Percentiles rank a stretch among this genome's conserved stretches.
These are phyloP conservation scores for Colletotrichum sp. DNA, from an alignment of 2,329 filamentous ascomycete genomes.

Conservation along the genomic window DNA sequence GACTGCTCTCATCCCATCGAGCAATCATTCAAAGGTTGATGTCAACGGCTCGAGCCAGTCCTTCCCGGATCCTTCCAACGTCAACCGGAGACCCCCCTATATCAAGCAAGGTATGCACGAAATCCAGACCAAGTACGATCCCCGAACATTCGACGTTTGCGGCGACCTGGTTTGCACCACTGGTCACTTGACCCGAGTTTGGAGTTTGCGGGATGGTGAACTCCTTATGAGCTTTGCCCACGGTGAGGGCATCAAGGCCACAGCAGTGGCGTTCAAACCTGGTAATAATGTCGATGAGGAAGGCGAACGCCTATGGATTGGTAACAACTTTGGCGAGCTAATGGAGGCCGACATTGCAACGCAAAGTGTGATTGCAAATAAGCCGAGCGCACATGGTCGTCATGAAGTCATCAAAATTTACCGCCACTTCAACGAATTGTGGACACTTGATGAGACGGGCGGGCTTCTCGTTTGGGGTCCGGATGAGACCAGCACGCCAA, in stretches of 20 bases:
- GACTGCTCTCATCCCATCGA: constrained; percentile 25
- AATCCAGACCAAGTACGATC: constrained; percentile 86
- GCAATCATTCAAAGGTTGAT: constrained; percentile 54
- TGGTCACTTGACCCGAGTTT: constrained; percentile 85
- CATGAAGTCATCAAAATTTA: constrained; percentile 85
- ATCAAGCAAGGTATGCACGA: constrained; percentile 76
- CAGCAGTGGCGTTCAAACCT: constrained; percentile 86
- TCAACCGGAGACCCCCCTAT: constrained; percentile 83
- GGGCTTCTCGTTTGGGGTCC: constrained; percentile 88
- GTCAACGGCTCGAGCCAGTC: constrained; percentile 6
- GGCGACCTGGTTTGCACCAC: constrained; percentile 87
- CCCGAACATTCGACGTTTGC: constrained; percentile 84
- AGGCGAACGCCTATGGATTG: constrained; percentile 85
- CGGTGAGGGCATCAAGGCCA: constrained; percentile 83
- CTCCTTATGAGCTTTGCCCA: constrained; percentile 81
- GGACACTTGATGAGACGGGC: constrained; percentile 91
- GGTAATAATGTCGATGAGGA: constrained; percentile 79
- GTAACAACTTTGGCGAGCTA: constrained; percentile 86
- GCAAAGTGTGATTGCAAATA: constrained; percentile 72
- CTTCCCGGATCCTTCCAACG: constrained; percentile 84
- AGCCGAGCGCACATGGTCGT: constrained; percentile 75
- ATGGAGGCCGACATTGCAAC: constrained; percentile 85
- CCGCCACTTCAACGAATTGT: constrained; percentile 86
- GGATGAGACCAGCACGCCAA: constrained; percentile 74
- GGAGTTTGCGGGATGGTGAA: constrained; percentile 85